A percentile compares a stretch with the other conserved stretches of the same genome.
phyloP scores from a whole-genome alignment of 495 filamentous ascomycete genomes.

The Lasiosphaeria miniovina region DNA sequence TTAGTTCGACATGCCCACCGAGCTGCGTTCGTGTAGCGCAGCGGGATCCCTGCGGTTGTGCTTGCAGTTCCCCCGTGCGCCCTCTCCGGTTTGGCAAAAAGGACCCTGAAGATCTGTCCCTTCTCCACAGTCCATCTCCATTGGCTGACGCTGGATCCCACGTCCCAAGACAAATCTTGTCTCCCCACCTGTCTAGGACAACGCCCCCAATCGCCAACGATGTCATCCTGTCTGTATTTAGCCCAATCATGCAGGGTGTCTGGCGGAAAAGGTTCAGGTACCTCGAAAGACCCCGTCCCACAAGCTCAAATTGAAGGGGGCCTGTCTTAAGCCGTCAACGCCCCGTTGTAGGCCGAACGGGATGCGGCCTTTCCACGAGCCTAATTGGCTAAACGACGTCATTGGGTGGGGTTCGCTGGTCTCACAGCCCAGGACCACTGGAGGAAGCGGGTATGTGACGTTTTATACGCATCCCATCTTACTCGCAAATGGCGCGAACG shows the following conservation, averaged over 20 bases:
- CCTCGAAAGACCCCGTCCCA: not conserved
- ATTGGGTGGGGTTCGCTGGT: conserved; percentile 10
- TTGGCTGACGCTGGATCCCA: conserved; percentile 2
- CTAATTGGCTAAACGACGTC: conserved; percentile 15
- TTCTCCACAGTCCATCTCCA: not conserved
- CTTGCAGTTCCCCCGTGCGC: not conserved
- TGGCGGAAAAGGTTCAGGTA: not conserved
- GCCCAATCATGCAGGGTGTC: not conserved
- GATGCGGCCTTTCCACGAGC: not conserved
- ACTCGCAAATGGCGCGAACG: not conserved
- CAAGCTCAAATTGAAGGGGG: not conserved
- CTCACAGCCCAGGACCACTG: not conserved
- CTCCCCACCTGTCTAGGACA: conserved; percentile 3
- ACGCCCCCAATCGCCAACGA: not conserved
- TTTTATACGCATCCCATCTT: not conserved
- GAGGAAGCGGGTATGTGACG: not conserved
- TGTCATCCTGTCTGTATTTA: not conserved
- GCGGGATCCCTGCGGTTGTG: not conserved
- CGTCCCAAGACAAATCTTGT: conserved; percentile 2
- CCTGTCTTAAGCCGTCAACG: not conserved
- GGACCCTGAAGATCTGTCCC: conserved; percentile 25
- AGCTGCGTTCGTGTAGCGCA: not conserved
- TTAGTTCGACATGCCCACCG: not conserved
- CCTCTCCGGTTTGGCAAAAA: conserved; percentile 1
- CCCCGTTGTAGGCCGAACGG: not conserved